Base-by-base conservation (phyloP, 306 rosid genomes). In the Senna tora region DNA sequence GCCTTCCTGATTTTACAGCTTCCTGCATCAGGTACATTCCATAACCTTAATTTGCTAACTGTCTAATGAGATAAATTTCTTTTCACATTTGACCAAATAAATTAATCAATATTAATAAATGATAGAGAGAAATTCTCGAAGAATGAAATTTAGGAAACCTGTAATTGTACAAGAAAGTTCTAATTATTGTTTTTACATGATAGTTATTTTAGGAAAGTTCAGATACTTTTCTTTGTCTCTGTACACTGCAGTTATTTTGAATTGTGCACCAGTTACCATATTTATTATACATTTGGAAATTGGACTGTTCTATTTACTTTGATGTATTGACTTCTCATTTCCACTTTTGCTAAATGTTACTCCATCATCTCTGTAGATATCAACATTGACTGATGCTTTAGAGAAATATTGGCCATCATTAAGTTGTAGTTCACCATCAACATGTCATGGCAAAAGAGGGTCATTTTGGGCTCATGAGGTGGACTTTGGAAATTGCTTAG, bases 381-480 rank as follows among this genome's bases (percentile, higher is more conserved):
- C 82, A 0, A 73, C 96, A 45, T 84, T 94, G 88, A 76, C 43
- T 43, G 72, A 74, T 70, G 89, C 77, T 67, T 65, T 94, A 36
- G 72, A 94, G 49, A 75, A 82, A 74, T 91, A 88, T 77, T 94
- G 99, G 99, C 96, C 99, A 14, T 83, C 97, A 36, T 68, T 89
- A 70, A 94, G 99, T 77, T 94, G 99, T 73, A 45, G 95, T 77
- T 42, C 71, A 41, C 54, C 97, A 74, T 74, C 85, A 72, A 54
- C 83, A n/a, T 94, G 99, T 80, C 67, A 50, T 74, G 96, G 97
- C 71, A 69, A 82, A 71, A 89, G 68, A 77, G 99, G 99, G 55
- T 60, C 91, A 82, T 91, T 91, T 81, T 94, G 99, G 97, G 99
- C 77, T 77, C 99, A 94, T 80, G 99, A 94, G 99, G 99, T 94